Evolutionary conservation across 495 filamentous ascomycete genomes (phyloP), one percentile per base, ranked within the genome.

Genomic region (Achaetomiella virescens): DNA sequence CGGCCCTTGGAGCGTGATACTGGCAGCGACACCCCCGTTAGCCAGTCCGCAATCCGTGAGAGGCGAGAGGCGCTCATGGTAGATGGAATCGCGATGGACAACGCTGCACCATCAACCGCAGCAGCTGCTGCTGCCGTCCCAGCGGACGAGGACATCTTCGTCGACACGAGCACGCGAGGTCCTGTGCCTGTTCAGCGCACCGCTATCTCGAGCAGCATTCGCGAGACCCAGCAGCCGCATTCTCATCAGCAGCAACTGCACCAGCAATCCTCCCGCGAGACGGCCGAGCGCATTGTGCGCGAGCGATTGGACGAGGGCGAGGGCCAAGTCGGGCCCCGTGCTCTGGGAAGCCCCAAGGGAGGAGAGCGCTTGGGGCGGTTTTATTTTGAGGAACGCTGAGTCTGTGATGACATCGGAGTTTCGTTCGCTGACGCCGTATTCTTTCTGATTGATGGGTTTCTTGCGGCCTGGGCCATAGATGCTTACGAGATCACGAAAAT

Each of bases 261-360:
- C 33, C 48, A 36, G n/a, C 1, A 15, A 17, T 37, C 49, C 15
- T 52, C 67, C 0, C 69, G 70, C 14, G 75, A 77, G 46, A 68
- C 73, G 6, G 78, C 81, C 0, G 80, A 84, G 69, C 68, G 78
- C 29, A 80, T 82, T 48, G 57, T 84, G 22, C 68, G 76, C 7
- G 78, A 83, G 56, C 66, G 75, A 24, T 63, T 77, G 33, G 76
- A 75, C 48, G 65, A 70, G 9, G 74, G 72, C 33, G 74, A 75
- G 50, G 66, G 59, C 2, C 63, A 52, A 7, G 62, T 60, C 6
- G 66, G 73, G 52, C 53, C 33, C 2, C 59, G 68, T 31, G 64
- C 72, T 14, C 31, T 81, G 58, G 68, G 73, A 24, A 74, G 62
- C 44, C 65, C 73, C 24, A 67, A 69, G 38, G 67, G 65, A 11